Percentiles rank a stretch among this genome's conserved stretches.
phyloP scores from a whole-genome alignment of 805 yeast genomes.

The Dipodascopsis uninucleata region DNA sequence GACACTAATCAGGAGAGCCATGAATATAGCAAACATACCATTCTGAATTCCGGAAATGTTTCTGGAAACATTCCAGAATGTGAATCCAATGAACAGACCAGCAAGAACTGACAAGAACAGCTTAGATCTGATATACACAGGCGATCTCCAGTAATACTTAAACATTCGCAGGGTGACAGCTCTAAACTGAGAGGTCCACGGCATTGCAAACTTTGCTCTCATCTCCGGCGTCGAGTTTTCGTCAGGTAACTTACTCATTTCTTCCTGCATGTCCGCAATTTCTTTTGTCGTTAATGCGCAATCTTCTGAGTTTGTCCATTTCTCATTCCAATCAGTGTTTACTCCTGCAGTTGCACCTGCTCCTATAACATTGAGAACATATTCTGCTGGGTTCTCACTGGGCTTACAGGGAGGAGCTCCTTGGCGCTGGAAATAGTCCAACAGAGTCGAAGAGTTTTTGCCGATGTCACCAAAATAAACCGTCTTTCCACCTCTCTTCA shows the following conservation, averaged over 20 bases:
- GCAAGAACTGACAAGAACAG: slow-evolving; percentile 47
- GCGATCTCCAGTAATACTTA: slow-evolving; percentile 54
- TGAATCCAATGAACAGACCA: slow-evolving; percentile 66
- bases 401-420: slow-evolving; percentile 66
- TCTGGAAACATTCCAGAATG: slow-evolving; percentile 56
- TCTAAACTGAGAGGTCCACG: slow-evolving; percentile 39
- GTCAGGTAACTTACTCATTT: slow-evolving; percentile 47
- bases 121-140: slow-evolving; percentile 59
- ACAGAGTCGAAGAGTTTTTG: slow-evolving; percentile 52
- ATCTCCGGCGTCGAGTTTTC: background rate
- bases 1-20: slow-evolving; percentile 49
- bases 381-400: slow-evolving; percentile 77
- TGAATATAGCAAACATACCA: slow-evolving; percentile 55
- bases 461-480: slow-evolving; percentile 82
- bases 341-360: slow-evolving; percentile 38
- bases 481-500: slow-evolving; percentile 73
- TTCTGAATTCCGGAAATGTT: slow-evolving; percentile 53
- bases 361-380: slow-evolving; percentile 68
- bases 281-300: slow-evolving; percentile 31
- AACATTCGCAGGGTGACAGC: slow-evolving; percentile 43
- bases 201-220: slow-evolving; percentile 21
- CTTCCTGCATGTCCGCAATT: slow-evolving; percentile 44
- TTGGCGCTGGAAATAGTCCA: slow-evolving; percentile 62
- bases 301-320: slow-evolving; percentile 42
- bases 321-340: slow-evolving; percentile 43